Percentiles rank a stretch among this genome's conserved stretches.
Conservation (phyloP, 331 rosid genomes). For the Dryas integrifolia region DNA sequence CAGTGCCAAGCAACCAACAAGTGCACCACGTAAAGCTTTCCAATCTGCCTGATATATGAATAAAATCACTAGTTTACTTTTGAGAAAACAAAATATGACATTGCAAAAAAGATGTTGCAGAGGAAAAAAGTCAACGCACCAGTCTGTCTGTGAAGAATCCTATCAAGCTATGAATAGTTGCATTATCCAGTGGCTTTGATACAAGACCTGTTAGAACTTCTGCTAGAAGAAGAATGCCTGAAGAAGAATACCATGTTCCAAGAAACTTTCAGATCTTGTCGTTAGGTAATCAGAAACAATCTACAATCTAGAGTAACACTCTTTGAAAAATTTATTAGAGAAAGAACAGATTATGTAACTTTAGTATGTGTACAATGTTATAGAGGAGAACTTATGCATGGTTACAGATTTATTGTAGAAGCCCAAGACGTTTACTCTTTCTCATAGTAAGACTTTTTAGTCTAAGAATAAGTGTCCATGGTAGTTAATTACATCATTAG, state of each 20-base stretch:
- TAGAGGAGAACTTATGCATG: neutral
- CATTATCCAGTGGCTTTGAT: conserved; percentile 59
- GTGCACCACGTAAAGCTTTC: conserved; percentile 93
- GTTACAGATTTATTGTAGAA: neutral
- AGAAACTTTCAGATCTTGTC: conserved; percentile 17
- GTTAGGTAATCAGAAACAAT: neutral
- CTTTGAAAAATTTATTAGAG: neutral
- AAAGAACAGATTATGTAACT: neutral
- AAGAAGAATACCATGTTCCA: conserved; percentile 23
- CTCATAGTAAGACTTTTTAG: neutral
- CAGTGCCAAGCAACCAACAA: conserved; percentile 87
- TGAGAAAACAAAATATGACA: neutral
- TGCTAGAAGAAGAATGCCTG: conserved; percentile 87
- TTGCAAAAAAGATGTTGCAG: neutral
- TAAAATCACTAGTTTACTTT: conserved; percentile 17
- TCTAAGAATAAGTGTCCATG: neutral
- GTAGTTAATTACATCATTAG: neutral
- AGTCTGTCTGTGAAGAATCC: conserved; percentile 79
- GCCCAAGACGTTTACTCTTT: neutral
- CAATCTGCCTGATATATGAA: conserved; percentile 86
- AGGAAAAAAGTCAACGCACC: conserved; percentile 56
- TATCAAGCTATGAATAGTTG: conserved; percentile 68
- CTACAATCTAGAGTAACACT: neutral
- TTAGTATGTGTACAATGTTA: neutral
- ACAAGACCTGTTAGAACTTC: conserved; percentile 59